Evolutionary conservation across 768 basidiomycete species (phyloP).

Genomic region (Lentinula raphanica): DNA sequence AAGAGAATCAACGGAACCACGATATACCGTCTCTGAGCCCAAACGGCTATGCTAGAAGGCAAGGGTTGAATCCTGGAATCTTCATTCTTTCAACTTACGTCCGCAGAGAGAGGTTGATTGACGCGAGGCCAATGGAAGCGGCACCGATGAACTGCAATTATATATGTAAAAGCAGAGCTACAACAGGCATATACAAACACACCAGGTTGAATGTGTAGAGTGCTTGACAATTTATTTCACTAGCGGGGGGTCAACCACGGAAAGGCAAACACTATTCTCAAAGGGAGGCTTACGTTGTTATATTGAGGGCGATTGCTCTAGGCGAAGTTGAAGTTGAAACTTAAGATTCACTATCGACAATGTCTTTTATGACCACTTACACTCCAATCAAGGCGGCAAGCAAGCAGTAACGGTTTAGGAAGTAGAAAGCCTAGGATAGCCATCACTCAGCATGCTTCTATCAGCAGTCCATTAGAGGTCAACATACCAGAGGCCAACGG

Average conservation of each 20-base stretch:
- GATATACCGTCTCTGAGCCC: conserved; percentile 56
- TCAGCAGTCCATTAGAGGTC: background rate
- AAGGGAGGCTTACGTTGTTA: conserved; percentile 36
- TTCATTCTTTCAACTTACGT: conserved; percentile 40
- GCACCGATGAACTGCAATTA: conserved; percentile 44
- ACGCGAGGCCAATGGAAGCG: conserved; percentile 63
- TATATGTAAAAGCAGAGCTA: background rate
- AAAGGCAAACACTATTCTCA: background rate
- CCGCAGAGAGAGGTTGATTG: conserved; percentile 65
- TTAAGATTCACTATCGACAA: too few relatives aligned
- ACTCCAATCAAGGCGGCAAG: conserved; percentile 66
- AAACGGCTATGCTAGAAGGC: conserved; percentile 58
- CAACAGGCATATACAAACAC: background rate
- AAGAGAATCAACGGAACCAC: conserved; percentile 47
- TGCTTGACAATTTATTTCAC: conserved; percentile 58
- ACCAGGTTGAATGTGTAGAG: conserved; percentile 63
- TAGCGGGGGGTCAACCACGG: conserved; percentile 12
- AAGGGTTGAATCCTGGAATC: background rate
- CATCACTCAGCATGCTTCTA: conserved; percentile 1
- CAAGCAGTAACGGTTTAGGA: conserved; percentile 62
- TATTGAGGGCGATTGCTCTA: conserved; percentile 56
- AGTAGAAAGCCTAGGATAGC: conserved; percentile 60
- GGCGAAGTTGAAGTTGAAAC: background rate
- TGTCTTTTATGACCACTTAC: conserved; percentile 25
- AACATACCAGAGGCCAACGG: conserved; percentile 63